Evolutionary conservation across 2,329 filamentous ascomycete genomes (phyloP).

Genomic region (Monilinia vaccinii-corymbosi): DNA sequence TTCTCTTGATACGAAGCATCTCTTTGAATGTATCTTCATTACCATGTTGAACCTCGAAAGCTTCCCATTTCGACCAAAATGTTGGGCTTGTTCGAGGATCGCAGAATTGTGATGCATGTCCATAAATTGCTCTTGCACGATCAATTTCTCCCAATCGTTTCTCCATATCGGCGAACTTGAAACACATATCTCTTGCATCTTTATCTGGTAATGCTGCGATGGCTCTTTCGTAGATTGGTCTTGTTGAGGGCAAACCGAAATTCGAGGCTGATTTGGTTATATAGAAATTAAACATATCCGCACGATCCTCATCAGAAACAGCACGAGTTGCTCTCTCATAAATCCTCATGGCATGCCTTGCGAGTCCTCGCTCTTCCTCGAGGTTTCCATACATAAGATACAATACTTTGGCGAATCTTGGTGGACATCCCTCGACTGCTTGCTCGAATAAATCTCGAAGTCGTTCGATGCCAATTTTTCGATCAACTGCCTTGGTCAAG

Average conservation of each 20-base stretch:
- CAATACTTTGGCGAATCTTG: conserved; percentile 89
- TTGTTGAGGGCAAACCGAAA: conserved; percentile 89
- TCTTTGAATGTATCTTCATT: conserved; percentile 99
- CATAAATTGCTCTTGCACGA: conserved; percentile 88
- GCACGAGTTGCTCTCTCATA: conserved; percentile 95
- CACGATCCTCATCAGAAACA: conserved; percentile 86
- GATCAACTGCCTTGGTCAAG: conserved; percentile 91
- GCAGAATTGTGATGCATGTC: conserved; percentile 93
- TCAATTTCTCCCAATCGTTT: conserved; percentile 87
- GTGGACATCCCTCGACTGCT: conserved; percentile 86
- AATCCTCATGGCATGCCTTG: conserved; percentile 95
- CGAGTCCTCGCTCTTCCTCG: conserved; percentile 90
- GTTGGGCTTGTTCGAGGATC: conserved; percentile 82
- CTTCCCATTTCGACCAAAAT: conserved; percentile 97
- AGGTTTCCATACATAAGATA: conserved; percentile 98
- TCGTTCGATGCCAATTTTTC: conserved; percentile 90
- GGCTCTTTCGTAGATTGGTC: conserved; percentile 92
- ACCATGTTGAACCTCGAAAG: conserved; percentile 93
- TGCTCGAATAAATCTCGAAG: conserved; percentile 95
- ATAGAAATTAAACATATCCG: conserved; percentile 99
- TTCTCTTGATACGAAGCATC: conserved; percentile 95
- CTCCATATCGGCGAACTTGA: conserved; percentile 98
- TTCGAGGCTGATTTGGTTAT: conserved; percentile 98
- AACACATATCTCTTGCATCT: conserved; percentile 94
- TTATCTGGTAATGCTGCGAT: conserved; percentile 87